phyloP scores from a whole-genome alignment of 1,139 yeast genomes.

The Sugiyamaella castrensis region DNA sequence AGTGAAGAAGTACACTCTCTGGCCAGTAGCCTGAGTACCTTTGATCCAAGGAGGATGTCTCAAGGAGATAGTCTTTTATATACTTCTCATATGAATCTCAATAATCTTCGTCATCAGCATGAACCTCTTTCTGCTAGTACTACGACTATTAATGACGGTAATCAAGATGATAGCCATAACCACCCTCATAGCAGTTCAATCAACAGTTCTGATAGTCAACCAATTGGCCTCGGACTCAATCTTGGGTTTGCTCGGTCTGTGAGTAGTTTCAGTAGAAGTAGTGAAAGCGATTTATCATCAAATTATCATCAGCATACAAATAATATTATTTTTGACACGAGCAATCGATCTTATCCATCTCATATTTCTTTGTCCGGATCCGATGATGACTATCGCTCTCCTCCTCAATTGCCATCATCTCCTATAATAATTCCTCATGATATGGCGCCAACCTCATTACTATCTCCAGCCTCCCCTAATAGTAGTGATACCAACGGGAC shows the following conservation, averaged over 20 bases:
- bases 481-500: slow-evolving; percentile 1
- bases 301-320: slow-evolving; percentile 5
- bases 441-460: slow-evolving; percentile 2
- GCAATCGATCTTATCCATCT: slow-evolving; percentile 10
- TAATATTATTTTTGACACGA: neutral
- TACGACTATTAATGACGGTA: neutral
- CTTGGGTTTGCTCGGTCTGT: slow-evolving; percentile 2
- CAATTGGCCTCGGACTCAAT: slow-evolving; percentile 8
- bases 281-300: neutral
- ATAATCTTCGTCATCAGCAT: neutral
- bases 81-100: neutral
- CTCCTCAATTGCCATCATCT: too few relatives aligned
- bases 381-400: neutral
- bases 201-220: neutral
- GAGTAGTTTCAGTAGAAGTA: neutral
- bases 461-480: slow-evolving; percentile 5
- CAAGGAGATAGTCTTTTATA: too few relatives aligned
- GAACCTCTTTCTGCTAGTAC: neutral
- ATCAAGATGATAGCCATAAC: too few relatives aligned
- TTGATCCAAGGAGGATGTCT: neutral
- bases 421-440: slow-evolving; percentile 1
- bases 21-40: neutral
- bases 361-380: neutral
- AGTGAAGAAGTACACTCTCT: neutral
- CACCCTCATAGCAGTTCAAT: too few relatives aligned